A percentile compares a stretch with the other conserved stretches of the same genome.
These are phyloP conservation scores for Fusarium incarnatum DNA, from an alignment of 2,329 filamentous ascomycete species.

Conservation along the genomic window DNA sequence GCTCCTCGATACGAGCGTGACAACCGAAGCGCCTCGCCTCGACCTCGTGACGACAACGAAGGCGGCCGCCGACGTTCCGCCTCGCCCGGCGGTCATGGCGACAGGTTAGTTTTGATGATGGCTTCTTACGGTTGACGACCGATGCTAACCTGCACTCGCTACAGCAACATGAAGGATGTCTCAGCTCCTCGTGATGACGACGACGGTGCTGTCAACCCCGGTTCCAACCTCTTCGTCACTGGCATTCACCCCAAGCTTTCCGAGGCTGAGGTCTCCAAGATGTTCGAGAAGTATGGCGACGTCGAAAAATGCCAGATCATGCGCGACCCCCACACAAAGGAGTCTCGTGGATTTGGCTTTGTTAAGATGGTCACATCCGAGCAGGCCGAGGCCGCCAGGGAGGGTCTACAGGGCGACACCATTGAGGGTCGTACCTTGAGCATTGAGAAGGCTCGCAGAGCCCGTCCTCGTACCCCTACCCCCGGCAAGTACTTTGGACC, in stretches of 20 bases:
- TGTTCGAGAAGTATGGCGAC: slow-evolving; percentile 98
- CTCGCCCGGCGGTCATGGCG: slow-evolving; percentile 65
- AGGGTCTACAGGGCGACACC: slow-evolving; percentile 92
- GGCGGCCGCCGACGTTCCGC: slow-evolving; percentile 71
- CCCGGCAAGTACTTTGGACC: slow-evolving; percentile 99
- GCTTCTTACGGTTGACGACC: not conserved
- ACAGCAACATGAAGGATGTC: slow-evolving; percentile 64
- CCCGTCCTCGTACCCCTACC: slow-evolving; percentile 93
- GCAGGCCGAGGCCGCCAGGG: slow-evolving; percentile 95
- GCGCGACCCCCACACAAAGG: slow-evolving; percentile 97
- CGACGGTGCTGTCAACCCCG: slow-evolving; percentile 87
- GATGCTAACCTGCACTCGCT: slow-evolving; percentile 18
- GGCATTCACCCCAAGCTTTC: slow-evolving; percentile 94
- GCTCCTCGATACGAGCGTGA: slow-evolving; percentile 74
- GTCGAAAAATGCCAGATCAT: slow-evolving; percentile 99
- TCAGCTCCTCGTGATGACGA: slow-evolving; percentile 70
- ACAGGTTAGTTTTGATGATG: slow-evolving; percentile 41
- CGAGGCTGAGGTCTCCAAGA: slow-evolving; percentile 89
- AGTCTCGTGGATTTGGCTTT: slow-evolving; percentile 98
- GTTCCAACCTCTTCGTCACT: slow-evolving; percentile 98
- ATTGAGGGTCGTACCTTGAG: slow-evolving; percentile 96
- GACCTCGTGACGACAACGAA: slow-evolving; percentile 71
- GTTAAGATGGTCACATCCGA: slow-evolving; percentile 98
- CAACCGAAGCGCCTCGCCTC: slow-evolving; percentile 74
- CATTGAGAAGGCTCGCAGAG: slow-evolving; percentile 98